Percentiles rank a stretch among this genome's conserved stretches.
Conservation (phyloP, 1,284 basidiomycete genomes). For the Trametes pubescens region DNA sequence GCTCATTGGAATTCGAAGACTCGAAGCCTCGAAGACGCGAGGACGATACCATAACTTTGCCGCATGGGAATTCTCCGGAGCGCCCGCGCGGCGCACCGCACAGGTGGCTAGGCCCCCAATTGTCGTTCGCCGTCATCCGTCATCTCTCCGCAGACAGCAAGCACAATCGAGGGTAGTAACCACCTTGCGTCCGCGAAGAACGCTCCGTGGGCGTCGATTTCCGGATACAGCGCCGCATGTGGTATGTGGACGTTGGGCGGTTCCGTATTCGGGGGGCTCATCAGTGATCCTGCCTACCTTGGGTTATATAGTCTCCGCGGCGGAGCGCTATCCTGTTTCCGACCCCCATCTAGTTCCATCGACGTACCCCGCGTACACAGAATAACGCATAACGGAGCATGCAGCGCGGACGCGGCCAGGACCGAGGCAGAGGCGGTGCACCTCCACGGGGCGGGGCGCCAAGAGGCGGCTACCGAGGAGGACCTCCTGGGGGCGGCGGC, state of each 20-base stretch:
- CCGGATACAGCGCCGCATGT: not conserved
- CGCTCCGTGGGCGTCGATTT: not conserved
- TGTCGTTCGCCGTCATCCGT: slow-evolving; percentile 3
- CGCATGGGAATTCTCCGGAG: not conserved
- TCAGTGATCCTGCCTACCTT: slow-evolving; percentile 11
- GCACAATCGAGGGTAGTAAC: slow-evolving; percentile 3
- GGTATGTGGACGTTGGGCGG: not conserved
- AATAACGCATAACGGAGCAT: slow-evolving; percentile 2
- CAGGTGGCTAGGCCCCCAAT: not conserved
- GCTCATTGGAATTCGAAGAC: not conserved
- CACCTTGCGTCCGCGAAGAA: not conserved
- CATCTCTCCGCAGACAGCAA: not conserved
- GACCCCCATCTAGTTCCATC: not conserved
- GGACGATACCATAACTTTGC: not conserved
- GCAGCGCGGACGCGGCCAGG: slow-evolving; percentile 37
- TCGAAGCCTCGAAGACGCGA: not conserved
- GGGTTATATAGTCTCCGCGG: not conserved
- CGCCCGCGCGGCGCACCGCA: not conserved
- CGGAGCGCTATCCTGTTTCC: not conserved
- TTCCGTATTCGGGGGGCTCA: slow-evolving; percentile 3
- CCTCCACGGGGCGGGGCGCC: slow-evolving; percentile 18
- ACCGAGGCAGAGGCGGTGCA: slow-evolving; percentile 34
- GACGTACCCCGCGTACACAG: not conserved
- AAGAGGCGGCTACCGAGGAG: slow-evolving; percentile 20
- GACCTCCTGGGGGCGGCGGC: slow-evolving; percentile 23